phyloP scores from a whole-genome alignment of 108 stramenopile species.

The Phaeodactylum tricornutum region DNA sequence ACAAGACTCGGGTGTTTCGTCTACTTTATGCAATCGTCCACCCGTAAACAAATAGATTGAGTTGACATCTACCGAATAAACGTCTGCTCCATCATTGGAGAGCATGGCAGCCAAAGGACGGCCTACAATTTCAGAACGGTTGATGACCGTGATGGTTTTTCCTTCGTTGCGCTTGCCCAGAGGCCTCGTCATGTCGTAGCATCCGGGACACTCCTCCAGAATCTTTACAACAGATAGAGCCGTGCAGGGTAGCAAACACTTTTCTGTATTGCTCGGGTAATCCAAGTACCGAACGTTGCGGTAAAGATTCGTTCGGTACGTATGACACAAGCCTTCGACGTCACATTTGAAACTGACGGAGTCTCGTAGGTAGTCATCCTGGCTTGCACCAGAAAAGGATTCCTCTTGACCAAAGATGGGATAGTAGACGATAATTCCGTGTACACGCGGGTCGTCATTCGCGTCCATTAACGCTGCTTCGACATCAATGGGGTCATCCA shows the following conservation, averaged over 20 bases:
- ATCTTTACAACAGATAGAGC: conserved; percentile 89
- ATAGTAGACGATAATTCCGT: conserved; percentile 97
- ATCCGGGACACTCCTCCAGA: conserved; percentile 68
- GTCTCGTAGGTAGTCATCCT: conserved; percentile 97
- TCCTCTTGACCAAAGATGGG: conserved; percentile 94
- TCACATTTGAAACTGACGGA: conserved; percentile 84
- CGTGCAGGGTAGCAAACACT: conserved; percentile 93
- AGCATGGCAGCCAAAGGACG: conserved; percentile 95
- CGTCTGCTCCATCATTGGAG: conserved; percentile 93
- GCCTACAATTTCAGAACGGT: conserved; percentile 93
- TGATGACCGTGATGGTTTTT: conserved; percentile 84
- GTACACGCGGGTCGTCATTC: conserved; percentile 89
- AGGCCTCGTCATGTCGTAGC: conserved; percentile 55
- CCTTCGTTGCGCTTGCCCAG: conserved; percentile 74
- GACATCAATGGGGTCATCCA: conserved; percentile 80
- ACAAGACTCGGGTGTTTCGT: conserved; percentile 79
- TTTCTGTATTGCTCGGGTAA: conserved; percentile 57
- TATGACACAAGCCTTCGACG: conserved; percentile 93
- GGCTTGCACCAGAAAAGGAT: conserved; percentile 84
- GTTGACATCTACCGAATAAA: conserved; percentile 93
- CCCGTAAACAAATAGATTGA: conserved; percentile 75
- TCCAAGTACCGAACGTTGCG: conserved; percentile 86
- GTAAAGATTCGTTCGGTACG: conserved; percentile 89
- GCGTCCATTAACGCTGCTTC: conserved; percentile 79
- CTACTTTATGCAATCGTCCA: conserved; percentile 43